Percentiles rank a stretch among this genome's conserved stretches.
phyloP scores from a whole-genome alignment of 306 rosid species.

The Betula pendula region DNA sequence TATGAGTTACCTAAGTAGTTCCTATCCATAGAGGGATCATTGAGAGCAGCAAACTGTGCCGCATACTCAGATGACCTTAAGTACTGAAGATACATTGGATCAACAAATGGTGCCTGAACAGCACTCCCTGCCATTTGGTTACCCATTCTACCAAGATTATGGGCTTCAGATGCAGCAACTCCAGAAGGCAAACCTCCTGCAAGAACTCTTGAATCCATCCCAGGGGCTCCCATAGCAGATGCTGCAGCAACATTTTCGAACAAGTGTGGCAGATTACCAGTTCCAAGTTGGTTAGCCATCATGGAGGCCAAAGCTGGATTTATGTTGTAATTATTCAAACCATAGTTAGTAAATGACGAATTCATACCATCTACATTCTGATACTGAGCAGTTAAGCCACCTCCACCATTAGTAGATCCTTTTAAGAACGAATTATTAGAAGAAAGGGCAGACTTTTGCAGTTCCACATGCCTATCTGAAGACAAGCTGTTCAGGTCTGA shows the following conservation, averaged over 20 bases:
- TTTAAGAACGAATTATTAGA: slow-evolving; percentile 52
- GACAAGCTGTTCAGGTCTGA: slow-evolving; percentile 43
- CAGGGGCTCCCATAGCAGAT: slow-evolving; percentile 65
- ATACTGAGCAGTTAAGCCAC: slow-evolving; percentile 53
- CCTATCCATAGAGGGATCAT: slow-evolving; percentile 69
- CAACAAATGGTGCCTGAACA: slow-evolving; percentile 79
- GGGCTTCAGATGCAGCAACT: slow-evolving; percentile 61
- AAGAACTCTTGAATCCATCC: slow-evolving; percentile 75
- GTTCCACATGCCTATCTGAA: slow-evolving; percentile 58
- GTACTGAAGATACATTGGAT: slow-evolving; percentile 86
- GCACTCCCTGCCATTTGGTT: slow-evolving; percentile 64
- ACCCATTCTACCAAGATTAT: slow-evolving; percentile 65
- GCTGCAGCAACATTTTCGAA: slow-evolving; percentile 79
- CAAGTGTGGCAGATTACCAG: slow-evolving; percentile 68
- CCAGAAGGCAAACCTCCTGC: slow-evolving; percentile 67
- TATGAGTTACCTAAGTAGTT: slow-evolving; percentile 73
- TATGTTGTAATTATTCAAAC: slow-evolving; percentile 62
- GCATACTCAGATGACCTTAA: slow-evolving; percentile 84
- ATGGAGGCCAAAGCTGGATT: slow-evolving; percentile 72
- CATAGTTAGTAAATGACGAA: slow-evolving; percentile 63
- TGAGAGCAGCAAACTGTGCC: slow-evolving; percentile 77
- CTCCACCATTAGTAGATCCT: slow-evolving; percentile 69
- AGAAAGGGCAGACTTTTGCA: slow-evolving; percentile 51
- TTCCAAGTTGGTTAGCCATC: slow-evolving; percentile 85
- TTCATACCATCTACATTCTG: slow-evolving; percentile 70